Conservation (phyloP, 2,329 filamentous ascomycete species). For the Achaetomium macrosporum region DNA sequence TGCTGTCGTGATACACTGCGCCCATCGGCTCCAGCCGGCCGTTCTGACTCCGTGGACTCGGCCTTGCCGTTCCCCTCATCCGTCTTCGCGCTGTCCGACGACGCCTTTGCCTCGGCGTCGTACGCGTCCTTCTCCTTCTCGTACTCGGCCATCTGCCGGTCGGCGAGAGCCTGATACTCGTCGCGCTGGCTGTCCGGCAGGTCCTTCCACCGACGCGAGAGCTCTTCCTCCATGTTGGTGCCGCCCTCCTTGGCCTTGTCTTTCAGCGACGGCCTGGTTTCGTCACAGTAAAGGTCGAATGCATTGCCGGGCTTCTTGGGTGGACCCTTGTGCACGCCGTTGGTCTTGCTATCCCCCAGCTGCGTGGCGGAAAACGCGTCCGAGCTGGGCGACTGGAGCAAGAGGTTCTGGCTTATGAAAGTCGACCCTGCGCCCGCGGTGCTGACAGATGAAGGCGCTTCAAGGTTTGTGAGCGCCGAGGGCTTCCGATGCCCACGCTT, state of each 20-base stretch:
- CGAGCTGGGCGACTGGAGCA: constrained; percentile 44
- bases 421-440: constrained; percentile 34
- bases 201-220: constrained; percentile 50
- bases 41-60: constrained; percentile 16
- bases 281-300: constrained; percentile 51
- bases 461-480: constrained; percentile 42
- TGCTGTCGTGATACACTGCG: constrained; percentile 24
- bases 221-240: constrained; percentile 45
- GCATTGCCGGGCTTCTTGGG: constrained; percentile 42
- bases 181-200: constrained; percentile 45
- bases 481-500: constrained; percentile 66
- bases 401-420: constrained; percentile 43
- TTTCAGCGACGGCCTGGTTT: constrained; percentile 40
- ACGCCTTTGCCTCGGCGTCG: constrained; percentile 21
- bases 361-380: constrained; percentile 41
- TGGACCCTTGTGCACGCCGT: constrained; percentile 19
- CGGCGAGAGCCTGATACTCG: constrained; percentile 41
- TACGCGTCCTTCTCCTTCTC: constrained; percentile 39
- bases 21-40: constrained; percentile 20
- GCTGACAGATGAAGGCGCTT: constrained; percentile 27
- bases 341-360: constrained; percentile 26
- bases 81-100: constrained; percentile 26
- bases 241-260: constrained; percentile 30
- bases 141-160: constrained; percentile 36
- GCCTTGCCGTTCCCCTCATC: constrained; percentile 12